These are phyloP conservation scores for Diophrys sp. DNA, from an alignment of 73 alveolate genomes.

Conservation along the genomic window DNA sequence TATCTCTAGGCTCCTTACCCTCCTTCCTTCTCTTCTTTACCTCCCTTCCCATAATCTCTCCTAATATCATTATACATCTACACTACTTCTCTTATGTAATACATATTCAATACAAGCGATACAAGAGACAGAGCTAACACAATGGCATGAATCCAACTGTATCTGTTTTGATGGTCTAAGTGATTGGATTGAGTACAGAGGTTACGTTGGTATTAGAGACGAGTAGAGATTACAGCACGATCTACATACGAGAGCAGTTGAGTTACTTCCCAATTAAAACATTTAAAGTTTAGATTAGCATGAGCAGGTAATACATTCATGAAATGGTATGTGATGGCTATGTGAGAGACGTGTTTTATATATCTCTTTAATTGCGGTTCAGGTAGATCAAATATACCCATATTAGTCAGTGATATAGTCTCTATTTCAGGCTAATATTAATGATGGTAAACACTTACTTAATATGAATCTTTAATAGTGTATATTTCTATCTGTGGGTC, in stretches of 20 bases:
- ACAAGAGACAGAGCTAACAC: background rate
- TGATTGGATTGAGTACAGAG: constrained; percentile 2
- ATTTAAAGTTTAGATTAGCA: background rate
- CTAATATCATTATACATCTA: constrained; percentile 1
- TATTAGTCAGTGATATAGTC: background rate
- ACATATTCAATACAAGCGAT: constrained; percentile 5
- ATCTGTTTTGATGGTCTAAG: background rate
- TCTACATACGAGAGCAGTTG: background rate
- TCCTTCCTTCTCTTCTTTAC: background rate
- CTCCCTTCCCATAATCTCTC: background rate
- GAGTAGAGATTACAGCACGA: background rate
- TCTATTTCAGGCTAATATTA: too few relatives aligned
- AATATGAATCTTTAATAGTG: too few relatives aligned
- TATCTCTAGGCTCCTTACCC: background rate
- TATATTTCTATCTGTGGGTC: too few relatives aligned
- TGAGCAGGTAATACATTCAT: background rate
- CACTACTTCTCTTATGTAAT: constrained; percentile 5
- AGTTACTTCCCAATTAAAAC: background rate
- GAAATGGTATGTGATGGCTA: background rate
- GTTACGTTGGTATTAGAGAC: background rate
- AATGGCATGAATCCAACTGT: constrained; percentile 21
- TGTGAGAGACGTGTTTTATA: background rate
- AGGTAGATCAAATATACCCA: background rate
- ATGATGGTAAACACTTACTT: background rate
- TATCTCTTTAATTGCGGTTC: background rate